A percentile compares a stretch with the other conserved stretches of the same genome.
Evolutionary conservation across 306 rosid species (phyloP).

Genomic region (Begonia masoniana): DNA sequence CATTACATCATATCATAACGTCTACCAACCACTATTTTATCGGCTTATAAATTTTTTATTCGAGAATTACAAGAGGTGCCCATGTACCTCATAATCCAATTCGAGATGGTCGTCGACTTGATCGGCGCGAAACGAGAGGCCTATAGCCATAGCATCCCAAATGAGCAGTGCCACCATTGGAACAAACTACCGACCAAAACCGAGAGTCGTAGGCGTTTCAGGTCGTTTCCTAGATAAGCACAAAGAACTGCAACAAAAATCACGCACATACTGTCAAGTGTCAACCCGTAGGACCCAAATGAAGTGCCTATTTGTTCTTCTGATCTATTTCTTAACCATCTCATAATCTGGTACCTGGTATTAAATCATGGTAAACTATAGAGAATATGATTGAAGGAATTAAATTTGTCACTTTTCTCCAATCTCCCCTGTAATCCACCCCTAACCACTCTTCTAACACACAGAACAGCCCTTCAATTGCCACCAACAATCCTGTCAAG

Average conservation of each 20-base stretch:
- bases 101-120: slow-evolving; percentile 49
- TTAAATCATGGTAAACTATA: slow-evolving; percentile 57
- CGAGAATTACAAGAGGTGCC: neutral
- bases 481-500: slow-evolving; percentile 40
- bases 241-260: slow-evolving; percentile 45
- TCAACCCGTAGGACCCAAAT: neutral
- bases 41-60: neutral
- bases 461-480: slow-evolving; percentile 42
- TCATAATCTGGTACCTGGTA: slow-evolving; percentile 34
- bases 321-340: neutral
- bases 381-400: slow-evolving; percentile 53
- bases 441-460: slow-evolving; percentile 50
- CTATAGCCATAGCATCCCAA: slow-evolving; percentile 59
- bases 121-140: slow-evolving; percentile 32
- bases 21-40: neutral
- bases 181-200: slow-evolving; percentile 50
- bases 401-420: slow-evolving; percentile 43
- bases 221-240: slow-evolving; percentile 65
- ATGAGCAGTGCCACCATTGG: slow-evolving; percentile 45
- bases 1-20: slow-evolving; percentile 1
- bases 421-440: slow-evolving; percentile 30
- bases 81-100: slow-evolving; percentile 46
- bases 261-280: neutral
- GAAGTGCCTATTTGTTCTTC: no score
- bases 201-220: slow-evolving; percentile 40